Percentiles rank a stretch among this genome's conserved stretches.
Evolutionary conservation across 2,329 filamentous ascomycete genomes (phyloP).

Genomic region (Coleophoma cylindrospora): DNA sequence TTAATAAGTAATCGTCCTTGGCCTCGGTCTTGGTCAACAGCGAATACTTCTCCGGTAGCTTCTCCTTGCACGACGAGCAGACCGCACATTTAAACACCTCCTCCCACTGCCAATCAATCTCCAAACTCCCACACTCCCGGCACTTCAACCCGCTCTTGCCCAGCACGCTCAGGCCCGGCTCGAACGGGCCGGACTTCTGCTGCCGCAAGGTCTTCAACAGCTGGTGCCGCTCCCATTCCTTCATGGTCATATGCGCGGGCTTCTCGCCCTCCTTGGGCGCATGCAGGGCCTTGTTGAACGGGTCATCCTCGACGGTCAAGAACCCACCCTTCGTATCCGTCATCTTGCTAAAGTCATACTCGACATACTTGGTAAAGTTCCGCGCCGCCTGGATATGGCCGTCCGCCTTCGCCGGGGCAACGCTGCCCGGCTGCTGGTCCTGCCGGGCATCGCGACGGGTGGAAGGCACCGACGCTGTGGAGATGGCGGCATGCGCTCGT

Average conservation of each 20-base stretch:
- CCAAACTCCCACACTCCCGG: slow-evolving; percentile 73
- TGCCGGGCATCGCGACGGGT: neutral
- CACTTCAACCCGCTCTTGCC: slow-evolving; percentile 67
- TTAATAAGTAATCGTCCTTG: slow-evolving; percentile 89
- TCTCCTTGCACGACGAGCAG: slow-evolving; percentile 84
- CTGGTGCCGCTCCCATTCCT: slow-evolving; percentile 86
- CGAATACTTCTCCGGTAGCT: slow-evolving; percentile 86
- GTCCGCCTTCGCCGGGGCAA: slow-evolving; percentile 2
- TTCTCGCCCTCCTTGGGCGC: slow-evolving; percentile 53
- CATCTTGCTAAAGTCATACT: slow-evolving; percentile 98
- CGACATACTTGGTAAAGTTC: slow-evolving; percentile 91
- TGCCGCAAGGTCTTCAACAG: slow-evolving; percentile 67
- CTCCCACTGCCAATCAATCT: slow-evolving; percentile 95
- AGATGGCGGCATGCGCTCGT: slow-evolving; percentile 62
- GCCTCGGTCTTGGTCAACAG: slow-evolving; percentile 96
- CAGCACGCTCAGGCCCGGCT: slow-evolving; percentile 79
- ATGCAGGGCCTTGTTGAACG: slow-evolving; percentile 74
- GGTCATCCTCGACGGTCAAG: slow-evolving; percentile 85
- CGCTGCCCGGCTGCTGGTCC: neutral
- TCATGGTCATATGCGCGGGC: slow-evolving; percentile 81
- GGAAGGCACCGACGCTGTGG: slow-evolving; percentile 62
- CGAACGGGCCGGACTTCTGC: slow-evolving; percentile 76
- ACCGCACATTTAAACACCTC: slow-evolving; percentile 74
- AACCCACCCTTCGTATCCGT: slow-evolving; percentile 97
- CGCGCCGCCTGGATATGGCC: slow-evolving; percentile 56